A percentile compares a stretch with the other conserved stretches of the same genome.
Evolutionary conservation across 345 rosid species (phyloP).

Genomic region (Citrus sp.): DNA sequence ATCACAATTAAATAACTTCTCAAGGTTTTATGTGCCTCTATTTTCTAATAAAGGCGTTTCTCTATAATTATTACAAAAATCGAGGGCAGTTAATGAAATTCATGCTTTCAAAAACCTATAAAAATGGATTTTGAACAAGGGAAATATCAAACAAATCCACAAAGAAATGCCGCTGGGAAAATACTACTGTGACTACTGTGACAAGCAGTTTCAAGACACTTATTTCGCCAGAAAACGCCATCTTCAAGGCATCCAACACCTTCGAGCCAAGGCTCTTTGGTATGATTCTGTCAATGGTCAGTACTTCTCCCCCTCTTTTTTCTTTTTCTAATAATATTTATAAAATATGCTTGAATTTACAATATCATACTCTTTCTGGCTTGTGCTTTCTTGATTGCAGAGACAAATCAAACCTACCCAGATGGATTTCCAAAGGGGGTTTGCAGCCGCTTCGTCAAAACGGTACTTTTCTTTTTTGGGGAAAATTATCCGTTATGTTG

Average conservation of each 20-base stretch:
- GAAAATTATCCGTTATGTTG: too few relatives aligned
- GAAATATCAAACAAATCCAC: not conserved
- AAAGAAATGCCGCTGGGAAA: constrained; percentile 62
- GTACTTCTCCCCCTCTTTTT: not conserved
- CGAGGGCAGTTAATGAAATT: not conserved
- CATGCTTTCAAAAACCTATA: too few relatives aligned
- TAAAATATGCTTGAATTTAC: not conserved
- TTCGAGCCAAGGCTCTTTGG: constrained; percentile 85
- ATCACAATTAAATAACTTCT: not conserved
- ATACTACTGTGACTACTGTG: constrained; percentile 90
- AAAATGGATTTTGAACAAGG: too few relatives aligned
- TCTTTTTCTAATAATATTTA: not conserved
- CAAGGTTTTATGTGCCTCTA: not conserved
- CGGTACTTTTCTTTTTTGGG: constrained; percentile 23
- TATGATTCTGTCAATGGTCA: constrained; percentile 38
- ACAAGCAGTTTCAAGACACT: constrained; percentile 86
- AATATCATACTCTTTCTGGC: not conserved
- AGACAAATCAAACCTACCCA: constrained; percentile 21
- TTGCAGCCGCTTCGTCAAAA: constrained; percentile 68
- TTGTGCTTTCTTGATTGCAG: constrained; percentile 15
- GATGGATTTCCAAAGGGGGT: constrained; percentile 35
- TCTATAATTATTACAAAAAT: not conserved
- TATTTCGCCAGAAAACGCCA: constrained; percentile 76
- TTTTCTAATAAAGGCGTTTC: not conserved
- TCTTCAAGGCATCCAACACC: constrained; percentile 74